Percentiles rank a stretch among this genome's conserved stretches.
Evolutionary conservation across 805 yeast species (phyloP).

Genomic region (Saccharomycopsis schoenii): DNA sequence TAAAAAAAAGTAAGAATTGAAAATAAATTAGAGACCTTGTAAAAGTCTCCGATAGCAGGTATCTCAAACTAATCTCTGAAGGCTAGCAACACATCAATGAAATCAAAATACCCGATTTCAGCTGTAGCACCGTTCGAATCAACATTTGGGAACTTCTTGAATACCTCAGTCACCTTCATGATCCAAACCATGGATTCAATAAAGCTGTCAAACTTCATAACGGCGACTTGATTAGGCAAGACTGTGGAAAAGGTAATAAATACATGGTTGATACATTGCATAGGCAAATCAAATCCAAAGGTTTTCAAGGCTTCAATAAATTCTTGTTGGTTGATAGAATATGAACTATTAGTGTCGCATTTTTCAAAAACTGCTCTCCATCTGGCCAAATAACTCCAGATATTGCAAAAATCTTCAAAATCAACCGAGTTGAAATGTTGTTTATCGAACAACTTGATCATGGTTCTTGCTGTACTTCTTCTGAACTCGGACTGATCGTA

Average conservation of each 20-base stretch:
- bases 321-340: slow-evolving; percentile 15
- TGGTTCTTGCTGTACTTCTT: slow-evolving; percentile 18
- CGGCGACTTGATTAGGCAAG: slow-evolving; percentile 4
- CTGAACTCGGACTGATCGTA: slow-evolving; percentile 18
- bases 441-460: slow-evolving; percentile 18
- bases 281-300: slow-evolving; percentile 17
- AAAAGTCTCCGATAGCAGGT: neutral
- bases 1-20: neutral
- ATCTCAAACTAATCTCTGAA: slow-evolving; percentile 13
- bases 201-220: slow-evolving; percentile 19
- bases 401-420: slow-evolving; percentile 16
- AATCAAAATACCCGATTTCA: slow-evolving; percentile 18
- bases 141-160: slow-evolving; percentile 16
- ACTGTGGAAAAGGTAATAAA: slow-evolving; percentile 15
- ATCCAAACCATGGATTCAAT: slow-evolving; percentile 18
- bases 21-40: neutral
- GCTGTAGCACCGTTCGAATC: slow-evolving; percentile 17
- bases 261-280: slow-evolving; percentile 14
- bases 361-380: slow-evolving; percentile 19
- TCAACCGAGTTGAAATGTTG: slow-evolving; percentile 16
- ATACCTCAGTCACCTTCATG: slow-evolving; percentile 18
- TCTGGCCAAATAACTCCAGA: slow-evolving; percentile 18
- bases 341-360: slow-evolving; percentile 14
- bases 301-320: slow-evolving; percentile 15
- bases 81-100: slow-evolving; percentile 18